Evolutionary conservation across 148 eudicot genomes (phyloP).

Genomic region (Agrostemma githago): DNA sequence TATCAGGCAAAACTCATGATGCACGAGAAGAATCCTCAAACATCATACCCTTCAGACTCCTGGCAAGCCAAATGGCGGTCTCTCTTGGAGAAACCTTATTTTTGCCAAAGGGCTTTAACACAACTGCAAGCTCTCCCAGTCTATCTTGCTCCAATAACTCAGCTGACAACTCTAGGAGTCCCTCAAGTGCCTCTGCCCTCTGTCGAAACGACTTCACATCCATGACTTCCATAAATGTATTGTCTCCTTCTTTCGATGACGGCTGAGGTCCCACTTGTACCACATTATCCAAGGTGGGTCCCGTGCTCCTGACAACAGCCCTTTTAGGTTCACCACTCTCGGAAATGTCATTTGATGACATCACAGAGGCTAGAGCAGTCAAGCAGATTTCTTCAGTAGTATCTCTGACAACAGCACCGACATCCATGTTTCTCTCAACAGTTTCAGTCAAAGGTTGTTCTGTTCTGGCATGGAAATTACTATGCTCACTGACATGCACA

Average conservation of each 20-base stretch:
- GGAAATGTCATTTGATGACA: constrained; percentile 28
- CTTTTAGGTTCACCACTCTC: constrained; percentile 28
- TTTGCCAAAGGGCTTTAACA: constrained; percentile 92
- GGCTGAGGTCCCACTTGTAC: constrained; percentile 37
- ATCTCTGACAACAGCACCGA: constrained; percentile 42
- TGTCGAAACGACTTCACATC: constrained; percentile 92
- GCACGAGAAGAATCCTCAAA: constrained; percentile 56
- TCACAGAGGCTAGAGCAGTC: constrained; percentile 29
- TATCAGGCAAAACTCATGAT: constrained; percentile 27
- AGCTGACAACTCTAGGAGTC: constrained; percentile 83
- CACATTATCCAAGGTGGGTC: constrained; percentile 32
- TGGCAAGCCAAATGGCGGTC: constrained; percentile 92
- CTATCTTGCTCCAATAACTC: constrained; percentile 84
- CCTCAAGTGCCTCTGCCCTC: constrained; percentile 97
- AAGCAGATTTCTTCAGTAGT: constrained; percentile 36
- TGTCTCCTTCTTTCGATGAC: constrained; percentile 37
- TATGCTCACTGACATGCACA: constrained; percentile 51
- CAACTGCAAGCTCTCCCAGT: constrained; percentile 82
- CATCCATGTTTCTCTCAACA: constrained; percentile 46
- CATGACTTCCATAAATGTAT: constrained; percentile 56
- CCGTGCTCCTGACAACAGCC: constrained; percentile 23
- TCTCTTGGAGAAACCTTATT: constrained; percentile 95
- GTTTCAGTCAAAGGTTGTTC: constrained; percentile 47
- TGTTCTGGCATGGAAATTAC: constrained; percentile 45
- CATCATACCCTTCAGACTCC: constrained; percentile 86